Conservation (phyloP, 179 eudicot species). For the Nepenthes alata region DNA sequence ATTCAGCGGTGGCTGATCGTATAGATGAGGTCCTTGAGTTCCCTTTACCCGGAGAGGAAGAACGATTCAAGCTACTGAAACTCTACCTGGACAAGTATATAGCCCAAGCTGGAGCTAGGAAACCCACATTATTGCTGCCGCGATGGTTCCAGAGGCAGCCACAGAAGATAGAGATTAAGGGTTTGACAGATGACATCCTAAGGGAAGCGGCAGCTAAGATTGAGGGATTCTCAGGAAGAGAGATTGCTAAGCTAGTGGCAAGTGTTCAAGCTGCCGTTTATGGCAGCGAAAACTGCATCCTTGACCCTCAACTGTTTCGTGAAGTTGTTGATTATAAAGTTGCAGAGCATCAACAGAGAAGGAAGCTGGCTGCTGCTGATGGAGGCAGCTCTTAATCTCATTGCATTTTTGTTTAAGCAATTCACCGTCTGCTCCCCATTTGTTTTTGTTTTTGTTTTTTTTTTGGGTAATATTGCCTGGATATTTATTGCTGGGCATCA, state of each 20-base stretch:
- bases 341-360: slow-evolving; percentile 95
- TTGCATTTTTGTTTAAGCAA: not conserved
- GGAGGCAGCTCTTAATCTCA: not conserved
- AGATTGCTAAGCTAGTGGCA: slow-evolving; percentile 93
- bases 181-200: slow-evolving; percentile 58
- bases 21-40: slow-evolving; percentile 66
- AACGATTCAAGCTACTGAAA: slow-evolving; percentile 64
- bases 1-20: slow-evolving; percentile 79
- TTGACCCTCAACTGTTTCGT: slow-evolving; percentile 62
- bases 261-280: slow-evolving; percentile 94
- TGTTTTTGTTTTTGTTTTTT: not conserved
- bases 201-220: slow-evolving; percentile 79
- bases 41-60: slow-evolving; percentile 78
- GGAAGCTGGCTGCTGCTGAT: slow-evolving; percentile 43
- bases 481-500: slow-evolving; percentile 2
- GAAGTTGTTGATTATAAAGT: slow-evolving; percentile 94
- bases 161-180: slow-evolving; percentile 71
- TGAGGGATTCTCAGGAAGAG: slow-evolving; percentile 91
- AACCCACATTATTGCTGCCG: slow-evolving; percentile 50
- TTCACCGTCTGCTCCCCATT: not conserved
- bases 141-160: slow-evolving; percentile 49
- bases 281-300: slow-evolving; percentile 74
- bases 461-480: not conserved
- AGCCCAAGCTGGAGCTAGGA: slow-evolving; percentile 63
- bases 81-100: slow-evolving; percentile 86